phyloP scores from a whole-genome alignment of 2,329 filamentous ascomycete genomes.

The Cercospora zeae-maydis region DNA sequence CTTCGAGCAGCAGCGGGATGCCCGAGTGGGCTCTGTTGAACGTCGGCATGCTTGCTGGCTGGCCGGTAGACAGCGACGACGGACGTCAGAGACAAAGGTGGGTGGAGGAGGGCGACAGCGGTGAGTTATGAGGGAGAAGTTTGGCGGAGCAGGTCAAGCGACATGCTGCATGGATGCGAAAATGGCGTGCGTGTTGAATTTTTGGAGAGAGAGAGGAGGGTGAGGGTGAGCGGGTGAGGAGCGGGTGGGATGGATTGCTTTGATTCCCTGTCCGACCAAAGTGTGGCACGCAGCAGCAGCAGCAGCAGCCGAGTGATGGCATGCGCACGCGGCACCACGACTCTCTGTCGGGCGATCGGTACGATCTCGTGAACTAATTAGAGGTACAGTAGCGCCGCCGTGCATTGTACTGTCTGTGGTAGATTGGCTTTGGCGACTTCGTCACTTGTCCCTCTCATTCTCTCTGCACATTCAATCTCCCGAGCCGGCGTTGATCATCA shows the following conservation, averaged over 20 bases:
- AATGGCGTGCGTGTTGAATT: not conserved
- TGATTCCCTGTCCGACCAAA: not conserved
- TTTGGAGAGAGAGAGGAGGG: not conserved
- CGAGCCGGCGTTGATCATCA: no score
- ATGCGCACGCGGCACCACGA: not conserved
- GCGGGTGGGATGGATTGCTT: not conserved
- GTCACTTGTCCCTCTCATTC: not conserved
- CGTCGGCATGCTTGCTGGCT: not conserved
- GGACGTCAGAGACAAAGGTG: no score
- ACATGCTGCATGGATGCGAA: not conserved
- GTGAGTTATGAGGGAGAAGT: not conserved
- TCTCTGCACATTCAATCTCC: no score
- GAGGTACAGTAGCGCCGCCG: not conserved
- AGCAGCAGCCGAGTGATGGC: not conserved
- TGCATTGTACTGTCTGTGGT: no score
- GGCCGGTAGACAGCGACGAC: not conserved
- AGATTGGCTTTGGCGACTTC: conserved; percentile 1
- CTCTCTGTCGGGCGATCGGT: not conserved
- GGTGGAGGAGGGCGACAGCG: not conserved
- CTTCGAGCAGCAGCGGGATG: not conserved
- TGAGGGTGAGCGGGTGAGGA: no score
- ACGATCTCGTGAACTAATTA: conserved; percentile 5
- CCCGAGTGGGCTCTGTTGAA: not conserved
- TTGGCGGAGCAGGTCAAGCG: not conserved
- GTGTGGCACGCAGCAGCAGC: not conserved